Evolutionary conservation across 2,329 filamentous ascomycete species (phyloP).

Genomic region (Aspergillus sp.): DNA sequence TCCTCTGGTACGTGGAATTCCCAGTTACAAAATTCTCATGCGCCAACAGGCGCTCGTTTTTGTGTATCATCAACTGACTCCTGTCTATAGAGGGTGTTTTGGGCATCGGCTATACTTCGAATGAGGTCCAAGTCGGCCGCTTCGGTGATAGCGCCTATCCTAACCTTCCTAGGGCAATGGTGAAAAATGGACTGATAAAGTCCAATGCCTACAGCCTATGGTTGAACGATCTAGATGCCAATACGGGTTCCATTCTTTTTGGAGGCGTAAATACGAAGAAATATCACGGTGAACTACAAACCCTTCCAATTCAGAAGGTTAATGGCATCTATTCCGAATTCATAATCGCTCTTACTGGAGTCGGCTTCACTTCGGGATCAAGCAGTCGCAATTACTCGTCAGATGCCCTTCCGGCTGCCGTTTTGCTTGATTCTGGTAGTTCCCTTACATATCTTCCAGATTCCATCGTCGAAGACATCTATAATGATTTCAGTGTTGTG

Average conservation of each 20-base stretch:
- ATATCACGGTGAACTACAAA: constrained; percentile 64
- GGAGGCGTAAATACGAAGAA: constrained; percentile 71
- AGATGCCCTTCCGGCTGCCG: constrained; percentile 42
- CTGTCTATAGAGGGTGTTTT: constrained; percentile 67
- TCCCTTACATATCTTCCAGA: constrained; percentile 44
- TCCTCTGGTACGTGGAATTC: constrained; percentile 44
- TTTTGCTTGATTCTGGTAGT: constrained; percentile 45
- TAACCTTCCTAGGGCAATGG: constrained; percentile 70
- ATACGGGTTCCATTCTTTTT: constrained; percentile 69
- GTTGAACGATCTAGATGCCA: constrained; percentile 70
- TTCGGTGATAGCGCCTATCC: constrained; percentile 57
- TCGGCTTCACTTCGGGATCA: constrained; percentile 46
- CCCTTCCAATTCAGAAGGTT: constrained; percentile 64
- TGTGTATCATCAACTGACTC: background rate
- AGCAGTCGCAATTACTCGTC: constrained; percentile 33
- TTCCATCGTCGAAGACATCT: constrained; percentile 50
- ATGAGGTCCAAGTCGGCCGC: constrained; percentile 65
- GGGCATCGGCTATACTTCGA: constrained; percentile 77
- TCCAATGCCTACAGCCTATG: constrained; percentile 73
- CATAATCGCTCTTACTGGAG: constrained; percentile 66
- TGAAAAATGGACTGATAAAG: constrained; percentile 60
- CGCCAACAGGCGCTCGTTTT: background rate
- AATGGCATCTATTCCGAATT: constrained; percentile 62
- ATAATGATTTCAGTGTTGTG: constrained; percentile 59
- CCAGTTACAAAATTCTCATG: background rate